Conservation (phyloP, 2,329 filamentous ascomycete genomes). For the Colletotrichum liriopes region DNA sequence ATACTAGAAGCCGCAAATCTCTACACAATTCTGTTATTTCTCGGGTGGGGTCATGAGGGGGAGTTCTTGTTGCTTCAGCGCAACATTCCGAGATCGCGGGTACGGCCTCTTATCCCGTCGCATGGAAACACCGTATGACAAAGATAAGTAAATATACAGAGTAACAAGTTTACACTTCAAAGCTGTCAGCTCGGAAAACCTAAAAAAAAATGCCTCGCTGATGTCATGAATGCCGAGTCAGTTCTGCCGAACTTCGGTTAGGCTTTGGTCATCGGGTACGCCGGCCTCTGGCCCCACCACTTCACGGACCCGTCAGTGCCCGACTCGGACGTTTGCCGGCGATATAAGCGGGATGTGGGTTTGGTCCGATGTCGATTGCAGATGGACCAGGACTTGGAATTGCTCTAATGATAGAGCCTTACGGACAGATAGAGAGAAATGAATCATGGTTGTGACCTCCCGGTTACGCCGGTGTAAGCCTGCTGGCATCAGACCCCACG, state of each 20-base stretch:
- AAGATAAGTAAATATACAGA: no score
- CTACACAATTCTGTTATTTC: not conserved
- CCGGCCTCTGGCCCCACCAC: not conserved
- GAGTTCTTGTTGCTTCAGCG: not conserved
- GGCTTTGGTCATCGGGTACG: slow-evolving; percentile 16
- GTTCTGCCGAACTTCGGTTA: not conserved
- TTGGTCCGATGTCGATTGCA: not conserved
- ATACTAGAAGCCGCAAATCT: not conserved
- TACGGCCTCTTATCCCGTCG: not conserved
- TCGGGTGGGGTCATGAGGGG: not conserved
- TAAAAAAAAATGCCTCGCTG: not conserved
- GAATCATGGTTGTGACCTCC: not conserved
- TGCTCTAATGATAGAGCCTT: no score
- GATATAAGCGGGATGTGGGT: not conserved
- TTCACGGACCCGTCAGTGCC: not conserved
- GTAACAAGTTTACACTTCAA: not conserved
- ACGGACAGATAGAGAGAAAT: not conserved
- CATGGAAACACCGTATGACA: no score
- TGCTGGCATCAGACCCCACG: not conserved
- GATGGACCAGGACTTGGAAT: not conserved
- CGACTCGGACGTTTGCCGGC: slow-evolving; percentile 3
- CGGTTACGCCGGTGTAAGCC: not conserved
- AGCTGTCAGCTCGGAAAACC: not conserved
- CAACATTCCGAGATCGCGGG: not conserved
- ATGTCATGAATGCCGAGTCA: slow-evolving; percentile 25